phyloP scores from a whole-genome alignment of 306 rosid genomes.

The Elaeagnus macrophylla region DNA sequence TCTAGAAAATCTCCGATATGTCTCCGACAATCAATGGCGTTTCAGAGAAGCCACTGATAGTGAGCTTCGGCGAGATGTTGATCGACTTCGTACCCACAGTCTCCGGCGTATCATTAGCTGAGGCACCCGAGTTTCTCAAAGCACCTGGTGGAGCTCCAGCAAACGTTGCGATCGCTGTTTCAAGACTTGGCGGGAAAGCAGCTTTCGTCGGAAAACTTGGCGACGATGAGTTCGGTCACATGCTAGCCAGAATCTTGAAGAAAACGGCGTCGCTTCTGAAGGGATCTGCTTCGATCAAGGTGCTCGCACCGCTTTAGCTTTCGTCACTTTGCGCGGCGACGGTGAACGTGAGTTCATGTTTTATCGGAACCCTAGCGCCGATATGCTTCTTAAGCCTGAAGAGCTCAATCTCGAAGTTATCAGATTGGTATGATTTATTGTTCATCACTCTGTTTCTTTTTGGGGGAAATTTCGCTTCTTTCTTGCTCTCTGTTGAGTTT shows the following conservation, averaged over 20 bases:
- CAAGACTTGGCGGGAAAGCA: slow-evolving; percentile 69
- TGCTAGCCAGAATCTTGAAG: slow-evolving; percentile 82
- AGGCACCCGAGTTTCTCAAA: slow-evolving; percentile 83
- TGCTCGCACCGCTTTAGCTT: slow-evolving; percentile 87
- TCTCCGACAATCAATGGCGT: slow-evolving; percentile 23
- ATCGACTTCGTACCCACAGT: slow-evolving; percentile 86
- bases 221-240: slow-evolving; percentile 90
- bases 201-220: slow-evolving; percentile 92
- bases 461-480: neutral
- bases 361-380: slow-evolving; percentile 95
- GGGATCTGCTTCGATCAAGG: slow-evolving; percentile 78
- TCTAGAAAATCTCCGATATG: slow-evolving; percentile 4
- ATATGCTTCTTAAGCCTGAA: slow-evolving; percentile 74
- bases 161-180: slow-evolving; percentile 87
- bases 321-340: slow-evolving; percentile 89
- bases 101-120: slow-evolving; percentile 79
- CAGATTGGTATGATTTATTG: slow-evolving; percentile 53
- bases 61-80: slow-evolving; percentile 95
- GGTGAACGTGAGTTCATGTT: slow-evolving; percentile 99
- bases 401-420: slow-evolving; percentile 81
- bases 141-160: slow-evolving; percentile 99
- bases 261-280: slow-evolving; percentile 48
- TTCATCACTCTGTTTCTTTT: slow-evolving; percentile 2
- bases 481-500: no score
- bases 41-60: slow-evolving; percentile 52